These are phyloP conservation scores for Moesziomyces parantarcticus DNA, from an alignment of 1,284 basidiomycete genomes.

Conservation along the genomic window DNA sequence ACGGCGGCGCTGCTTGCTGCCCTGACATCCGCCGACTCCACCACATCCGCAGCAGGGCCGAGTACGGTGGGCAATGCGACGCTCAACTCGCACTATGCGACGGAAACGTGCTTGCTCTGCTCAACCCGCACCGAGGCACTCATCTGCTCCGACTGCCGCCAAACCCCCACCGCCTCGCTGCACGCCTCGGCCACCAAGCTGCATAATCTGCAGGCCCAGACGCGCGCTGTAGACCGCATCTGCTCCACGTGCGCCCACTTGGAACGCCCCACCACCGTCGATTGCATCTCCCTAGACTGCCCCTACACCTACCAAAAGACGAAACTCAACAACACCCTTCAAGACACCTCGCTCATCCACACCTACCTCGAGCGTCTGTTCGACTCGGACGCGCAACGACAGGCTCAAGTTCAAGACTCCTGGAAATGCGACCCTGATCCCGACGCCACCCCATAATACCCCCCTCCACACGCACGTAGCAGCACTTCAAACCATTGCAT, in stretches of 20 bases:
- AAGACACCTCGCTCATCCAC: conserved; percentile 19
- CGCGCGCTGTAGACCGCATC: conserved; percentile 37
- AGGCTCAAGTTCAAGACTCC: conserved; percentile 22
- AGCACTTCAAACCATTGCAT: no score
- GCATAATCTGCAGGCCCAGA: conserved; percentile 26
- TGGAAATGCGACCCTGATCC: conserved; percentile 3
- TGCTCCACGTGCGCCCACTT: conserved; percentile 52
- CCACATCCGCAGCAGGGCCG: background rate
- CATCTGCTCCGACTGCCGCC: conserved; percentile 53
- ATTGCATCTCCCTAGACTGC: conserved; percentile 62
- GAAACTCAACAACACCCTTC: conserved; percentile 19
- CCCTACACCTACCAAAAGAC: conserved; percentile 56
- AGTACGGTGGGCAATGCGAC: conserved; percentile 69
- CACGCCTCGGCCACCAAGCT: conserved; percentile 23
- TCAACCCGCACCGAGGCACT: conserved; percentile 72
- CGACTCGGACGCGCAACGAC: conserved; percentile 9
- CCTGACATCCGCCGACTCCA: conserved; percentile 1
- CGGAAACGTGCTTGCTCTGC: conserved; percentile 78
- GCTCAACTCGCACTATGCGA: conserved; percentile 82
- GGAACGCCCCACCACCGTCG: conserved; percentile 20
- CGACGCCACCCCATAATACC: no score
- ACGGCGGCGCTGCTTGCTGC: conserved; percentile 13
- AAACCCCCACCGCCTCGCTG: conserved; percentile 24
- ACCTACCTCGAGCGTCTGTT: conserved; percentile 19
- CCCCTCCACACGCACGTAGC: no score